These are phyloP conservation scores for Lyophyllum shimeji DNA, from an alignment of 768 basidiomycete genomes.

Conservation along the genomic window DNA sequence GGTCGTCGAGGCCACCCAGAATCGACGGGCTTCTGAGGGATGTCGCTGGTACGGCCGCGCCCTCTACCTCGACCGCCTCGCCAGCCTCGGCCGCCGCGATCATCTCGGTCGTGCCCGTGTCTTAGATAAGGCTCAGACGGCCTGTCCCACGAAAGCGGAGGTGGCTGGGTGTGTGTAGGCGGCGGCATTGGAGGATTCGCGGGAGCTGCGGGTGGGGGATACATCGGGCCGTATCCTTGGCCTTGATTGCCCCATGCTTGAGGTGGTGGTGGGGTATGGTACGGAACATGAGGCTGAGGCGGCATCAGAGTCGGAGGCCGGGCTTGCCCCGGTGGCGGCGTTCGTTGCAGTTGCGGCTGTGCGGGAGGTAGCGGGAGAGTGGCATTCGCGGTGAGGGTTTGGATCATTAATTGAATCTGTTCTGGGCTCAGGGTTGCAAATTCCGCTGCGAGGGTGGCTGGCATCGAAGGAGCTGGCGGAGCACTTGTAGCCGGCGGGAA, in stretches of 20 bases:
- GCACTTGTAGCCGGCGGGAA: constrained; percentile 19
- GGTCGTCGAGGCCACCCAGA: constrained; percentile 57
- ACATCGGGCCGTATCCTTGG: constrained; percentile 14
- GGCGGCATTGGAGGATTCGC: constrained; percentile 16
- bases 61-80: constrained; percentile 30
- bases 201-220: constrained; percentile 14
- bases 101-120: constrained; percentile 30
- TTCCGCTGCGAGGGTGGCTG: constrained; percentile 63
- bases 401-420: constrained; percentile 69
- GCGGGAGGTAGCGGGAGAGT: constrained; percentile 23
- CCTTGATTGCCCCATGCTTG: constrained; percentile 12
- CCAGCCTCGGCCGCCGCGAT: constrained; percentile 32
- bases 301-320: constrained; percentile 15
- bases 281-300: constrained; percentile 25
- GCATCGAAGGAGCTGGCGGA: constrained; percentile 23
- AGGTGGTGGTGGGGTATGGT: constrained; percentile 16
- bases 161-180: constrained; percentile 16
- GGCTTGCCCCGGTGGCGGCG: constrained; percentile 4
- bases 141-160: constrained; percentile 26
- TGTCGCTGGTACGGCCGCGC: constrained; percentile 30
- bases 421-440: constrained; percentile 75
- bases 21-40: constrained; percentile 43
- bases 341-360: constrained; percentile 9
- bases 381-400: constrained; percentile 48
- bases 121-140: constrained; percentile 22